These are phyloP conservation scores for Crucibulum laeve DNA, from an alignment of 768 basidiomycete genomes.

Conservation along the genomic window DNA sequence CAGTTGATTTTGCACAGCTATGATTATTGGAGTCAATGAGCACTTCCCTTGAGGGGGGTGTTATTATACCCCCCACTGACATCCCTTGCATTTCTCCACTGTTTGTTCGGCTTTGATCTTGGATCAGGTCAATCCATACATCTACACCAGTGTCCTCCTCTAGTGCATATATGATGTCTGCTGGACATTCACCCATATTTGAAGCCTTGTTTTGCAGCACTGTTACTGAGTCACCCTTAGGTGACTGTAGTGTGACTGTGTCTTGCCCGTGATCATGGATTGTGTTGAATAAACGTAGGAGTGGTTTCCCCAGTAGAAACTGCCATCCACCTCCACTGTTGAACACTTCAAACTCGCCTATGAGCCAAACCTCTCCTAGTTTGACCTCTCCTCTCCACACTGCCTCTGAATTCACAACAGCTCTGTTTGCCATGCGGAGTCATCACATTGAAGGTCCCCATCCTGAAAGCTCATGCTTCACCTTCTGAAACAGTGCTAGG, in stretches of 20 bases:
- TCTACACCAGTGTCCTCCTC: not conserved
- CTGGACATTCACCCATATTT: not conserved
- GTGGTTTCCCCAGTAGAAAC: constrained; percentile 12
- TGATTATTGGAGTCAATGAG: too few relatives aligned
- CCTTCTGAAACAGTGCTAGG: constrained; percentile 1
- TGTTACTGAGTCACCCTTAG: not conserved
- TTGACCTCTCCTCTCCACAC: constrained; percentile 8
- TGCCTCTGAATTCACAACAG: constrained; percentile 6
- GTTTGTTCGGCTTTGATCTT: too few relatives aligned
- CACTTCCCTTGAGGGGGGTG: too few relatives aligned
- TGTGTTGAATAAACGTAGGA: constrained; percentile 9
- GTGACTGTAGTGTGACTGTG: not conserved
- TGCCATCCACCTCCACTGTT: constrained; percentile 12
- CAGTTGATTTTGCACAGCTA: not conserved
- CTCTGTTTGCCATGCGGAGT: constrained; percentile 13
- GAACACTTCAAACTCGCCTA: constrained; percentile 11
- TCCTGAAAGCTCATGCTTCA: not conserved
- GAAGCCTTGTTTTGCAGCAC: not conserved
- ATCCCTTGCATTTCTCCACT: too few relatives aligned
- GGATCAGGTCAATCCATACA: too few relatives aligned
- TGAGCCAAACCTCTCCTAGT: constrained; percentile 2
- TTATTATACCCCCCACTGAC: too few relatives aligned
- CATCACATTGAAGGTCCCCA: not conserved
- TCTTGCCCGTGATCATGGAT: constrained; percentile 8
- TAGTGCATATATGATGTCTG: not conserved